phyloP scores from a whole-genome alignment of 768 basidiomycete species.

The Leucosporidium scottii region DNA sequence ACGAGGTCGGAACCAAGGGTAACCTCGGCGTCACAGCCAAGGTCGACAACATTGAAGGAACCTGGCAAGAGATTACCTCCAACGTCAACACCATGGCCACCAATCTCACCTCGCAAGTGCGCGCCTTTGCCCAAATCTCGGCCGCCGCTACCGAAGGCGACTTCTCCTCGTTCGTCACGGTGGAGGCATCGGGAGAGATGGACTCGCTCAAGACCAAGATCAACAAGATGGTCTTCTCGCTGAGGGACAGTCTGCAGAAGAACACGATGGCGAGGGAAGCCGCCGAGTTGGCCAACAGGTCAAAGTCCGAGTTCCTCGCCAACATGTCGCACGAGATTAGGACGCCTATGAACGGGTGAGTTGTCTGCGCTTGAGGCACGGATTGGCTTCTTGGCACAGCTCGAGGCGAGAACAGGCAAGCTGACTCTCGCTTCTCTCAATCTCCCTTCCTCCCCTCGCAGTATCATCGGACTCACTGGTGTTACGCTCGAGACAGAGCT shows the following conservation, averaged over 20 bases:
- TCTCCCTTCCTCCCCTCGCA: conserved; percentile 60
- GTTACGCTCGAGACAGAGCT: conserved; percentile 92
- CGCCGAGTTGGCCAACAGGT: conserved; percentile 93
- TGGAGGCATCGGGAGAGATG: conserved; percentile 98
- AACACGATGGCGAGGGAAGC: conserved; percentile 96
- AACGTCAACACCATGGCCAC: conserved; percentile 98
- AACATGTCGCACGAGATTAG: conserved; percentile 89
- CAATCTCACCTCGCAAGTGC: conserved; percentile 94
- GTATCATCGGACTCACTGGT: conserved; percentile 99
- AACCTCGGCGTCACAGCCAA: conserved; percentile 96
- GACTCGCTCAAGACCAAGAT: conserved; percentile 98
- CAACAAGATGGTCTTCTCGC: conserved; percentile 97
- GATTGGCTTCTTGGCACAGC: neutral
- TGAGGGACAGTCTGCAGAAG: conserved; percentile 95
- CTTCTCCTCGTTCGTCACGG: conserved; percentile 97
- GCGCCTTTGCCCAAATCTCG: conserved; percentile 97
- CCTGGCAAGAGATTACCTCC: conserved; percentile 94
- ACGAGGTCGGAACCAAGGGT: conserved; percentile 97
- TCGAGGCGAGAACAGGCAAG: neutral
- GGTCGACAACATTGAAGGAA: conserved; percentile 91
- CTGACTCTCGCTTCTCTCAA: neutral
- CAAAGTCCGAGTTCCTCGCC: conserved; percentile 95
- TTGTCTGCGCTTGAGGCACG: neutral
- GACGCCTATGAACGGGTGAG: conserved; percentile 89
- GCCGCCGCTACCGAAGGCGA: conserved; percentile 98